Evolutionary conservation across 1,284 basidiomycete genomes (phyloP).

Genomic region (Bjerkandera adusta): DNA sequence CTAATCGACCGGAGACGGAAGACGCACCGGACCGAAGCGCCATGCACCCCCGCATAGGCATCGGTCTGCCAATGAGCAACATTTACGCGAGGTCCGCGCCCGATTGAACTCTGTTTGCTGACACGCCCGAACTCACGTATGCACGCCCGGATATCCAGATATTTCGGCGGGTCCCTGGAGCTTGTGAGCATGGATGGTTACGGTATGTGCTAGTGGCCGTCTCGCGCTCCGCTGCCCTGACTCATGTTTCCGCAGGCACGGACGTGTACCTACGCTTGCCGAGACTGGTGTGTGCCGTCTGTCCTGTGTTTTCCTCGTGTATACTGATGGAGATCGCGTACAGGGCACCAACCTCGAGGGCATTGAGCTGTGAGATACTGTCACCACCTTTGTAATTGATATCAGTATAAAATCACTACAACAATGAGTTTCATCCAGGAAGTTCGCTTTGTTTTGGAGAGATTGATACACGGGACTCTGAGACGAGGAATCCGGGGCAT

Average conservation of each 20-base stretch:
- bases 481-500: no score
- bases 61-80: constrained; percentile 83
- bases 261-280: constrained; percentile 81
- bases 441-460: no score
- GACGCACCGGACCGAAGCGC: constrained; percentile 43
- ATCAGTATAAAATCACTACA: no score
- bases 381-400: no score
- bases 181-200: constrained; percentile 83
- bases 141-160: constrained; percentile 37
- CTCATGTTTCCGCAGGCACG: constrained; percentile 51
- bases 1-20: constrained; percentile 24
- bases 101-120: no score
- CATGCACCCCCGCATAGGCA: constrained; percentile 65
- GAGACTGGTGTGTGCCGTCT: constrained; percentile 60
- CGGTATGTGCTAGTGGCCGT: constrained; percentile 45
- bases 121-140: neutral
- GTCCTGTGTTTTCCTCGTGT: neutral
- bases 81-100: constrained; percentile 80
- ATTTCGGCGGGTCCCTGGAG: constrained; percentile 81
- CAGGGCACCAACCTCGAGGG: constrained; percentile 84
- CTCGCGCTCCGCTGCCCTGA: neutral
- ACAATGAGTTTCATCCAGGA: no score
- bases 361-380: constrained; percentile 58
- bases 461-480: no score
- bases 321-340: constrained; percentile 5